Evolutionary conservation across 2,329 filamentous ascomycete genomes (phyloP), one percentile per base, ranked within the genome.

Genomic region (Fusarium nisikadoi): DNA sequence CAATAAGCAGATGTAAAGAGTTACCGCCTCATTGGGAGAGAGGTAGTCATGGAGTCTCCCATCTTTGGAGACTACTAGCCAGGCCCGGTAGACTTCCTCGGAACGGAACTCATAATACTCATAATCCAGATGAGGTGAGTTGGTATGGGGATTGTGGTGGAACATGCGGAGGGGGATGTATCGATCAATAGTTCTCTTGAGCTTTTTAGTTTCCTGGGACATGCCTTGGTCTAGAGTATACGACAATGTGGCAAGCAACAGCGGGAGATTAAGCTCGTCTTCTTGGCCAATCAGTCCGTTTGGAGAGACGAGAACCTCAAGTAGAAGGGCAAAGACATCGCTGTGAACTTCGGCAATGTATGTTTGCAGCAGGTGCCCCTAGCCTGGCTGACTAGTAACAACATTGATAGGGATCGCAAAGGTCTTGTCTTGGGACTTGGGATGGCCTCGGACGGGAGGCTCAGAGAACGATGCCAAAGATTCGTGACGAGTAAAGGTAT

Each of bases 141-240:
- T 25, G n/a, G 27, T 2, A 9, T 59, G 71, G 4, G 76, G 76
- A 43, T 78, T 75, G 52, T 65, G 65, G 27, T 70, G 56, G 33
- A 76, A 71, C 62, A 79, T 59, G n/a, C 70, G 70, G 1, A 68
- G 54, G 12, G 58, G 50, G 19, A 80, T 67, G 54, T 80, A 79
- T 16, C 73, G 74, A 19, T 65, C 29, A 19, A 71, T 50, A 13
- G 72, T 71, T 36, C 38, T 27, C 16, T 53, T 58, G 12, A 79
- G 56, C 23, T 75, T 78, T 14, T 33, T 19, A 0, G 68, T 25
- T n/a, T 78, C 76, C 4, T 42, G 35, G 7, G 12, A 8, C 71
- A 80, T 75, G 20, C 33, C 38, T 23, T 63, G 73, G 13, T 61
- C 38, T 20, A 59, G 13, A 9, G 75, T 73, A 27, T 75, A 65